Evolutionary conservation across 495 filamentous ascomycete genomes (phyloP).

Genomic region (Podospora fimiseda): DNA sequence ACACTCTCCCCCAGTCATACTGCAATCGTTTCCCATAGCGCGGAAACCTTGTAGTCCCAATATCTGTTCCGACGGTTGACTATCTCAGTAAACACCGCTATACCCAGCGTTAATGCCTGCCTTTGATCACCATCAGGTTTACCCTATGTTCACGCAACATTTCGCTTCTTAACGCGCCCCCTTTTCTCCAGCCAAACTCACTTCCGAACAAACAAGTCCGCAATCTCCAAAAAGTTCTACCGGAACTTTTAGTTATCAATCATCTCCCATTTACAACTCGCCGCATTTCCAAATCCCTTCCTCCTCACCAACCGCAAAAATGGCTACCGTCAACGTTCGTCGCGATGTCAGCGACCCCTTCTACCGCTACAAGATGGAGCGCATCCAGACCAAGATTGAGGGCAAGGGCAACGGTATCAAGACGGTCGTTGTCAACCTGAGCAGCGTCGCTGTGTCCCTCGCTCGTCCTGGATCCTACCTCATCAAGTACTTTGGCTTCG

Average conservation of each 20-base stretch:
- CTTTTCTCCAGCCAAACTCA: conserved; percentile 19
- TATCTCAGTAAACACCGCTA: conserved; percentile 18
- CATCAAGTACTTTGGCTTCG: conserved; percentile 99
- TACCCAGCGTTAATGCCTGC: conserved; percentile 49
- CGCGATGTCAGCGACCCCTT: conserved; percentile 97
- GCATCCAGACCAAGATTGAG: conserved; percentile 96
- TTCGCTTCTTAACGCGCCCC: conserved; percentile 7
- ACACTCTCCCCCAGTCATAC: conserved; percentile 83
- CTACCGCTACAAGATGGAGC: conserved; percentile 99
- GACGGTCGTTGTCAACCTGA: conserved; percentile 93
- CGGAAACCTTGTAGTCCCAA: conserved; percentile 81
- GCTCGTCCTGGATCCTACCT: conserved; percentile 89
- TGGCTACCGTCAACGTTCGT: conserved; percentile 87
- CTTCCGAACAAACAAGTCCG: conserved; percentile 26
- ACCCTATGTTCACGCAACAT: conserved; percentile 48
- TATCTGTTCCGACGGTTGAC: conserved; percentile 82
- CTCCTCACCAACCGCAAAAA: conserved; percentile 39
- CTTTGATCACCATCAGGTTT: conserved; percentile 39
- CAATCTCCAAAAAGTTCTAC: neutral
- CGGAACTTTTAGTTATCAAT: neutral
- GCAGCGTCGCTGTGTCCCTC: conserved; percentile 87
- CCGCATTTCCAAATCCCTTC: conserved; percentile 19
- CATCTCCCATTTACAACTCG: conserved; percentile 7
- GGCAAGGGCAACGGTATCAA: conserved; percentile 99
- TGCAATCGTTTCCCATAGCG: conserved; percentile 88